Conservation (phyloP, 208 protist species). For the Wallacemonas sp. region DNA sequence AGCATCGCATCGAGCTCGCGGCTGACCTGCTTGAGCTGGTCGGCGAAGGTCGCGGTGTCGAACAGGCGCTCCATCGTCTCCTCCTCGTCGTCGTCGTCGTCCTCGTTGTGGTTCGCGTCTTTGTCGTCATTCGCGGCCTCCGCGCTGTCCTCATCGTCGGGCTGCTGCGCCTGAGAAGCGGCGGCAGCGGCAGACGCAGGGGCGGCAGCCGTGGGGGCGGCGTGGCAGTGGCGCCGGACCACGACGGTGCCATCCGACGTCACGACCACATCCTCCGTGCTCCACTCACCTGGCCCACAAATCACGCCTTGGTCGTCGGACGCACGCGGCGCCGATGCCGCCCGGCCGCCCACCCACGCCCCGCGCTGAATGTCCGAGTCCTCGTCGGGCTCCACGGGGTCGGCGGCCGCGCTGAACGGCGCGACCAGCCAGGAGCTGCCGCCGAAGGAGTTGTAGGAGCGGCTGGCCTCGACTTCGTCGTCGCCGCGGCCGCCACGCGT, state of each 20-base stretch:
- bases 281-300: conserved; percentile 12
- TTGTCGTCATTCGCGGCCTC: not conserved
- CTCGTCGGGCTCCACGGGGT: conserved; percentile 16
- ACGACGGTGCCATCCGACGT: conserved; percentile 27
- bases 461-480: conserved; percentile 78
- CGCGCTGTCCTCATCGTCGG: too few species aligned
- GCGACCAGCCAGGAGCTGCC: conserved; percentile 71
- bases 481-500: conserved; percentile 54
- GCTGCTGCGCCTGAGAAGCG: too few species aligned
- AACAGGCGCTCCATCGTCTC: not conserved
- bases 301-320: not conserved
- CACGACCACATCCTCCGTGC: conserved; percentile 25
- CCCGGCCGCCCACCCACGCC: conserved; percentile 5
- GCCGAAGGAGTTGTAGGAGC: conserved; percentile 60
- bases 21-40: conserved; percentile 34
- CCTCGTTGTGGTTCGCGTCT: conserved; percentile 2
- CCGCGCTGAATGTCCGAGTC: not conserved
- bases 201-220: too few species aligned
- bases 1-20: conserved; percentile 41
- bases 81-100: conserved; percentile 21
- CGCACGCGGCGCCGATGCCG: too few species aligned
- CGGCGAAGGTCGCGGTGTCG: not conserved
- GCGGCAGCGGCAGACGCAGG: too few species aligned
- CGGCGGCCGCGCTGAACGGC: conserved; percentile 22
- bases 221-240: not conserved